Evolutionary conservation across 164 flowering plant genomes (phyloP).

Genomic region (Annona squamosa): DNA sequence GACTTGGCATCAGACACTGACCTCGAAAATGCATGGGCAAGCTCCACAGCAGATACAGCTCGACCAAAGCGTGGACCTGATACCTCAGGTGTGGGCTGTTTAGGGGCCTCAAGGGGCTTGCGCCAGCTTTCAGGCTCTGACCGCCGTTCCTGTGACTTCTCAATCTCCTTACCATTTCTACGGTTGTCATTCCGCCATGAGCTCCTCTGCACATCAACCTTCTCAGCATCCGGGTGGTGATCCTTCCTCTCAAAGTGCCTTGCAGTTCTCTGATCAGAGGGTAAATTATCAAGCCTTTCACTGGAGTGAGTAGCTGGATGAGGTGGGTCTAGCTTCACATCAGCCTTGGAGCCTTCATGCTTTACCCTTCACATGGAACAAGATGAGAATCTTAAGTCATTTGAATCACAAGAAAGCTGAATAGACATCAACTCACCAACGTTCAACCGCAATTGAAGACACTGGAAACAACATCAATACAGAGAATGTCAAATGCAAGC

Average conservation of each 20-base stretch:
- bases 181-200: slow-evolving; percentile 54
- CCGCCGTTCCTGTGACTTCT: slow-evolving; percentile 47
- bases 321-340: slow-evolving; percentile 24
- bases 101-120: slow-evolving; percentile 48
- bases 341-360: slow-evolving; percentile 31
- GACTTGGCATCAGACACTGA: slow-evolving; percentile 41
- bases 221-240: slow-evolving; percentile 31
- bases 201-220: slow-evolving; percentile 41
- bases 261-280: slow-evolving; percentile 37
- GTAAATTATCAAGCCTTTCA: slow-evolving; percentile 34
- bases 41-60: slow-evolving; percentile 72
- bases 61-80: slow-evolving; percentile 30
- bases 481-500: too few relatives aligned
- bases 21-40: slow-evolving; percentile 70
- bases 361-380: slow-evolving; percentile 30
- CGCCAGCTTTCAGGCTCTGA: slow-evolving; percentile 90
- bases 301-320: slow-evolving; percentile 17
- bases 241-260: slow-evolving; percentile 48
- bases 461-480: too few relatives aligned
- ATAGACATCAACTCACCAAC: neutral
- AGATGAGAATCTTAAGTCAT: neutral
- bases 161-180: slow-evolving; percentile 37
- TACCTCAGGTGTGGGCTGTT: slow-evolving; percentile 25
- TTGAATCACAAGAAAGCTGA: neutral
- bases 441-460: neutral